Evolutionary conservation across 2,329 filamentous ascomycete species (phyloP).

Genomic region (Phialophora macrospora): DNA sequence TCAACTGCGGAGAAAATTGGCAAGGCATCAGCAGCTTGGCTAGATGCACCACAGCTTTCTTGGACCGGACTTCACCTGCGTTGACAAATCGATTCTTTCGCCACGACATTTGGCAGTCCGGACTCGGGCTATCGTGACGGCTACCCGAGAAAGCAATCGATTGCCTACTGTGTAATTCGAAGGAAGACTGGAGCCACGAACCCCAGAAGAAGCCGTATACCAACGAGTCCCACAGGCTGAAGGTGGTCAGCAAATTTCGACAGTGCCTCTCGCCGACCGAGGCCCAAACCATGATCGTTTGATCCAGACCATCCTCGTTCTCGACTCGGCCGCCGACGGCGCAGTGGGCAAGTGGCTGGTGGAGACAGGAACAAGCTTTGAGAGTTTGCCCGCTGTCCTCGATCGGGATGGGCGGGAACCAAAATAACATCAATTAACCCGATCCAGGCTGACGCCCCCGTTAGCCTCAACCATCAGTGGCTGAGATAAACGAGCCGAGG

Average conservation of each 20-base stretch:
- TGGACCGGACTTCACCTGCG: neutral
- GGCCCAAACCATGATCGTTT: constrained; percentile 18
- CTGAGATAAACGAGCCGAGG: constrained; percentile 17
- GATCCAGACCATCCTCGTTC: constrained; percentile 13
- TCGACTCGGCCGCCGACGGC: neutral
- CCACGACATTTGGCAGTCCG: neutral
- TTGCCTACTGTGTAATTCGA: neutral
- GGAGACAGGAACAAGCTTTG: neutral
- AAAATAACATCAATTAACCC: constrained; percentile 12
- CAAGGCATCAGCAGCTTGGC: constrained; percentile 13
- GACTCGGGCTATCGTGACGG: neutral
- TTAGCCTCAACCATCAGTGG: constrained; percentile 23
- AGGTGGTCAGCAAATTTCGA: neutral
- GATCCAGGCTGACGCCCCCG: constrained; percentile 13
- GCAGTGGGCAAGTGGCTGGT: constrained; percentile 1
- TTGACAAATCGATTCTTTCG: neutral
- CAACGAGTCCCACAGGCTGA: neutral
- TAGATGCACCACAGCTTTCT: neutral
- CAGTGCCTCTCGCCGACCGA: neutral
- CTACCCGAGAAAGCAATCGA: neutral
- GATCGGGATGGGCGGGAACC: constrained; percentile 2
- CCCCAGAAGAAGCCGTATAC: neutral
- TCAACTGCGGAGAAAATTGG: constrained; percentile 3
- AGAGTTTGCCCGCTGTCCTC: constrained; percentile 3
- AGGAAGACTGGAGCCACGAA: neutral